Evolutionary conservation across 2,329 filamentous ascomycete genomes (phyloP).

Genomic region (Nemania bipapillata): DNA sequence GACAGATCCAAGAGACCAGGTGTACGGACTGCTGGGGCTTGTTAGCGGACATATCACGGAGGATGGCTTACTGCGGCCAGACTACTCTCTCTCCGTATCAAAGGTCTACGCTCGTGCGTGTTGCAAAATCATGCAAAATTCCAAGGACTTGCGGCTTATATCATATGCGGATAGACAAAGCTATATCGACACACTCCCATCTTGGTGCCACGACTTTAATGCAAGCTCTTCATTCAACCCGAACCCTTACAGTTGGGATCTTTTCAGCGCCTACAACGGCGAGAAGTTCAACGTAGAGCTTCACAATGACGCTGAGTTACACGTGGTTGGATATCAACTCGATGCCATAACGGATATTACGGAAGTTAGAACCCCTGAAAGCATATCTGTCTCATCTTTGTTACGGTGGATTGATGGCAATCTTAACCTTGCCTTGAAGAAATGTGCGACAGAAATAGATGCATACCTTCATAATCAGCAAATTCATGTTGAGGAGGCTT

Average conservation of each 20-base stretch:
- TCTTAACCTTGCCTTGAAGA: background rate
- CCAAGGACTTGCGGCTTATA: background rate
- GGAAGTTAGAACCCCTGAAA: background rate
- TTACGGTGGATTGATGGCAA: background rate
- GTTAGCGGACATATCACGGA: background rate
- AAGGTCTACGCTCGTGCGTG: background rate
- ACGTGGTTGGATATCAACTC: background rate
- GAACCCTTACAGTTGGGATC: slow-evolving; percentile 2
- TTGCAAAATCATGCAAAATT: background rate
- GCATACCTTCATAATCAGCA: background rate
- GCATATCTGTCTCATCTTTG: background rate
- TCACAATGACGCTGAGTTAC: background rate
- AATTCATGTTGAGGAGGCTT: background rate
- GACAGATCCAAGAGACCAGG: slow-evolving; percentile 7
- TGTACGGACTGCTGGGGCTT: slow-evolving; percentile 1
- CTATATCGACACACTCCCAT: background rate
- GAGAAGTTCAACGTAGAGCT: background rate
- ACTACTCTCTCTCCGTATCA: slow-evolving; percentile 1
- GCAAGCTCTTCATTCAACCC: slow-evolving; percentile 7
- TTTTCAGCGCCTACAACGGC: background rate
- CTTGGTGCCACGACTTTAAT: slow-evolving; percentile 5
- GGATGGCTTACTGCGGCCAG: background rate
- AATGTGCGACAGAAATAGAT: background rate
- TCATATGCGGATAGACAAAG: slow-evolving; percentile 5
- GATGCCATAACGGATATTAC: background rate